phyloP scores from a whole-genome alignment of 371 early-diverging fungal genomes.

The Dichotomocladium elegans region DNA sequence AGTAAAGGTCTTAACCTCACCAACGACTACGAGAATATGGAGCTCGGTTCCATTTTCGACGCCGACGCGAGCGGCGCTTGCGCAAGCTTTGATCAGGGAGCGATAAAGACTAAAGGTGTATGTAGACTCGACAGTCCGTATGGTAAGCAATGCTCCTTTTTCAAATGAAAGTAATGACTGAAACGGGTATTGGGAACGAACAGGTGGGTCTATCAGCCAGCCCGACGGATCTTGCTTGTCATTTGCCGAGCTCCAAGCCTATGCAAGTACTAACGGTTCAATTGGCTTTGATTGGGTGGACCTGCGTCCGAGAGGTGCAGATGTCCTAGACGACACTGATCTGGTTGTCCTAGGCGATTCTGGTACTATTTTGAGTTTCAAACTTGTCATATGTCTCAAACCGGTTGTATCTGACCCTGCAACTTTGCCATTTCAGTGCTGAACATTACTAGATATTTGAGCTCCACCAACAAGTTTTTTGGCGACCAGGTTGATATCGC shows the following conservation, averaged over 20 bases:
- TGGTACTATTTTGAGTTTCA: conserved; percentile 24
- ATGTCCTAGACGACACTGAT: conserved; percentile 18
- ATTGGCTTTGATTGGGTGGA: conserved; percentile 45
- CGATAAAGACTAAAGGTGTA: conserved; percentile 8
- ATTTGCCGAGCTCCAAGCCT: conserved; percentile 21
- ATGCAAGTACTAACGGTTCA: conserved; percentile 9
- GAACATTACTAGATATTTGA: conserved; percentile 28
- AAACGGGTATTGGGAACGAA: no score
- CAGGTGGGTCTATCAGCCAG: conserved; percentile 23
- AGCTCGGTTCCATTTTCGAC: conserved; percentile 47
- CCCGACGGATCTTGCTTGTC: conserved; percentile 32
- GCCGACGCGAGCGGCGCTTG: conserved; percentile 39
- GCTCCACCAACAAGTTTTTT: conserved; percentile 6
- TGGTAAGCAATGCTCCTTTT: no score
- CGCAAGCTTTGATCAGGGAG: conserved; percentile 16
- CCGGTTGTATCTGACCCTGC: no score
- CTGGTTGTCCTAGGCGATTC: conserved; percentile 47
- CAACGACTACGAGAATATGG: conserved; percentile 46
- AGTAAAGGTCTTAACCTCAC: conserved; percentile 38
- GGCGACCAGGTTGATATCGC: conserved; percentile 30
- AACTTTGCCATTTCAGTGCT: conserved; percentile 20
- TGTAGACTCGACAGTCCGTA: conserved; percentile 44
- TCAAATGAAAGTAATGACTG: background rate
- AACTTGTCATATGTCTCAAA: no score
- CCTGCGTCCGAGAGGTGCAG: conserved; percentile 18